These are phyloP conservation scores for Rhodotorula babjevae DNA, from an alignment of 768 basidiomycete species.

Conservation along the genomic window DNA sequence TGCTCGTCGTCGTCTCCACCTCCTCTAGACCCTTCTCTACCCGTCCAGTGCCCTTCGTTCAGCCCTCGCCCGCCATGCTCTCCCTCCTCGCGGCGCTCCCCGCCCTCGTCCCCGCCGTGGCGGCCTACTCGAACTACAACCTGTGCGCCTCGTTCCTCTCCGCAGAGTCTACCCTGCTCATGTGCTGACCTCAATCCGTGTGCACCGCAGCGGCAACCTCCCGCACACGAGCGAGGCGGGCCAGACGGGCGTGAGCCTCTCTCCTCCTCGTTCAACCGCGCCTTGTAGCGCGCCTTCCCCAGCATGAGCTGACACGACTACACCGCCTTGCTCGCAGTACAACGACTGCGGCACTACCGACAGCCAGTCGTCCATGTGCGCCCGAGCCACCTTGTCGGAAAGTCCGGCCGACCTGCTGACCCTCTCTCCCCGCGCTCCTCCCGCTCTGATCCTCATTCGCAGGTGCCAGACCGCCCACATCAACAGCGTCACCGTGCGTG, in stretches of 20 bases:
- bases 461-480: slow-evolving; percentile 32
- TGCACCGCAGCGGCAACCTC: slow-evolving; percentile 6
- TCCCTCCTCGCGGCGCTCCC: background rate
- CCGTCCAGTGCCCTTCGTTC: no score
- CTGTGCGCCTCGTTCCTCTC: background rate
- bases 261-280: background rate
- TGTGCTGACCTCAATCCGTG: background rate
- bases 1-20: background rate
- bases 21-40: background rate
- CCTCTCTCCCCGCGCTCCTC: no score
- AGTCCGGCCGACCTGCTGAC: no score
- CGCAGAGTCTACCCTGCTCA: no score
- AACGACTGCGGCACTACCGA: slow-evolving; percentile 56
- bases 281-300: background rate
- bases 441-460: background rate
- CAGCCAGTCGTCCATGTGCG: slow-evolving; percentile 61
- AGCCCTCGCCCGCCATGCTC: background rate
- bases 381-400: background rate
- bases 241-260: slow-evolving; percentile 19
- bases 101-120: background rate
- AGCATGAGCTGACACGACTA: no score
- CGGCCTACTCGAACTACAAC: background rate
- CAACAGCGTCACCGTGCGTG: slow-evolving; percentile 28
- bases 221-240: slow-evolving; percentile 8
- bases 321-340: background rate